Percentiles rank a stretch among this genome's conserved stretches.
Evolutionary conservation across 129 eudicot species (phyloP).

Genomic region (Oenanthe sinensis): DNA sequence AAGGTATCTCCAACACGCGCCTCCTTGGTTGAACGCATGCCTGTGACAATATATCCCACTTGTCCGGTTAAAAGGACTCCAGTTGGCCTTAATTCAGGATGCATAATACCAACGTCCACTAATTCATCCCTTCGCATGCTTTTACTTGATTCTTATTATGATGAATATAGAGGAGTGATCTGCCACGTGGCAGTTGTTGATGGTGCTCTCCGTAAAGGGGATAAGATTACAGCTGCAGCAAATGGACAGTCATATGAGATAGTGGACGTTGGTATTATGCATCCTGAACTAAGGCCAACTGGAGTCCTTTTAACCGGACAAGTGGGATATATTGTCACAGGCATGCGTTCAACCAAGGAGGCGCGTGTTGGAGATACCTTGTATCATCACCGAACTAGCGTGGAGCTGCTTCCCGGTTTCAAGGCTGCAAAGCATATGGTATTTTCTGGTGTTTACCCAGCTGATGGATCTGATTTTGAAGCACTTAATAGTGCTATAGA

Average conservation of each 20-base stretch:
- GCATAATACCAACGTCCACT: constrained; percentile 82
- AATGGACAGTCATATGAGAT: constrained; percentile 86
- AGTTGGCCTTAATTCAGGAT: constrained; percentile 77
- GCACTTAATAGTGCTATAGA: constrained; percentile 89
- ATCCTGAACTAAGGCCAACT: constrained; percentile 77
- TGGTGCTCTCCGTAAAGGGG: constrained; percentile 80
- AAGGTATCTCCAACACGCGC: constrained; percentile 96
- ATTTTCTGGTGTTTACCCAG: constrained; percentile 93
- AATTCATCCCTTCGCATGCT: constrained; percentile 70
- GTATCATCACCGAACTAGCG: constrained; percentile 44
- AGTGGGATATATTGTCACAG: constrained; percentile 88
- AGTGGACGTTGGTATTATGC: constrained; percentile 92
- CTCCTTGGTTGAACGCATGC: constrained; percentile 94
- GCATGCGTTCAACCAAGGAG: constrained; percentile 94
- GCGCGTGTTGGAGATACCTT: constrained; percentile 96
- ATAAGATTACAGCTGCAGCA: constrained; percentile 73
- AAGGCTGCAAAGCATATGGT: constrained; percentile 98
- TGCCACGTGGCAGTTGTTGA: constrained; percentile 97
- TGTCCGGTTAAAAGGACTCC: constrained; percentile 90
- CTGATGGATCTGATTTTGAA: constrained; percentile 96
- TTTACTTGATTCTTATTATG: constrained; percentile 89
- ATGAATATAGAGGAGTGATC: constrained; percentile 94
- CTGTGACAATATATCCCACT: constrained; percentile 88
- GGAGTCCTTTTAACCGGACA: constrained; percentile 90
- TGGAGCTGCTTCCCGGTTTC: constrained; percentile 92